These are phyloP conservation scores for Coffea humblotiana DNA, from an alignment of 305 asterid genomes.

Conservation along the genomic window DNA sequence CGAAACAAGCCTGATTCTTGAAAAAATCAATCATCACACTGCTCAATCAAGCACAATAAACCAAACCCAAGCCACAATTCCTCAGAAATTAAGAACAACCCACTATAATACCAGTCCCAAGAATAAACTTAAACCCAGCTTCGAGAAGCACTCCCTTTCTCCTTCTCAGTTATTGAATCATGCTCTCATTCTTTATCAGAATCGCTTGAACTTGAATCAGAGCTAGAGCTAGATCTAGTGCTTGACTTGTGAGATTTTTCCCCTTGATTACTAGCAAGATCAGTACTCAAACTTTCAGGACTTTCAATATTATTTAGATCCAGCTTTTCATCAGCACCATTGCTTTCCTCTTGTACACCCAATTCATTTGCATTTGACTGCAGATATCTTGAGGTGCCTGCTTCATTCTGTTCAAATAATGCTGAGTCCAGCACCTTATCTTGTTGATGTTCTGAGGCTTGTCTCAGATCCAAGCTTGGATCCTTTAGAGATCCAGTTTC, in stretches of 20 bases:
- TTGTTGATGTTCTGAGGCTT: conserved; percentile 29
- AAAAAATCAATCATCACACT: conserved; percentile 39
- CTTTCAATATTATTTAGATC: conserved; percentile 14
- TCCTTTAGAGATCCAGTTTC: conserved; percentile 23
- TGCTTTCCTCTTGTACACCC: not conserved
- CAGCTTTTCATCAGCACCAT: conserved; percentile 5
- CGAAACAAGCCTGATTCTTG: conserved; percentile 57
- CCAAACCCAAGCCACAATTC: conserved; percentile 8
- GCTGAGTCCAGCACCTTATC: conserved; percentile 25
- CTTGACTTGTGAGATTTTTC: conserved; percentile 33
- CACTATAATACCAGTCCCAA: not conserved
- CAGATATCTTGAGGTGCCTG: conserved; percentile 8
- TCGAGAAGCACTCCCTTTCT: conserved; percentile 9
- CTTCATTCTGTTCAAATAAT: not conserved
- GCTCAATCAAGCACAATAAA: conserved; percentile 25
- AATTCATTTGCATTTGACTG: conserved; percentile 13
- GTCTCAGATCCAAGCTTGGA: conserved; percentile 19
- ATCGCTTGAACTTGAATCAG: conserved; percentile 57
- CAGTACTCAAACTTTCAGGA: conserved; percentile 8
- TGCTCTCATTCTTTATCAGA: conserved; percentile 46
- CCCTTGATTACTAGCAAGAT: conserved; percentile 31
- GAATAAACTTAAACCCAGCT: conserved; percentile 11
- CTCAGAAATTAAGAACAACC: conserved; percentile 18
- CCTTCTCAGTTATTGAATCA: conserved; percentile 4
- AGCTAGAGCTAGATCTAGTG: conserved; percentile 58